A percentile compares a stretch with the other conserved stretches of the same genome.
These are phyloP conservation scores for Paraphaeosphaeria minitans DNA, from an alignment of 2,329 filamentous ascomycete genomes.

Conservation along the genomic window DNA sequence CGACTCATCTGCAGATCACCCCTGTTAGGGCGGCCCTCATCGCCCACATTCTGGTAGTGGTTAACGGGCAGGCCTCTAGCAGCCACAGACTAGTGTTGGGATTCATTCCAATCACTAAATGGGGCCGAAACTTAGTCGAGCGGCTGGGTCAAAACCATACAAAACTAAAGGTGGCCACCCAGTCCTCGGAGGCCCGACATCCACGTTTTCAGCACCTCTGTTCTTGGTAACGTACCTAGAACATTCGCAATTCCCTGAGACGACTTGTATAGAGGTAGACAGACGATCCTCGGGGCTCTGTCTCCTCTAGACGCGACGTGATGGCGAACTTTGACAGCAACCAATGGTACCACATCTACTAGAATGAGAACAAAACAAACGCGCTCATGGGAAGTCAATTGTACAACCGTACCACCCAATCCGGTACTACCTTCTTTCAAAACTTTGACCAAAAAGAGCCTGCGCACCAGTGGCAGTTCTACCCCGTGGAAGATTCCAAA, in stretches of 20 bases:
- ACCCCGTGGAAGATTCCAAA: constrained; percentile 6
- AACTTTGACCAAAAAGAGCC: neutral
- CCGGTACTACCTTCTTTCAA: constrained; percentile 9
- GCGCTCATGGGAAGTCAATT: constrained; percentile 16
- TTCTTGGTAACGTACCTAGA: neutral
- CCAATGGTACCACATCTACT: constrained; percentile 29
- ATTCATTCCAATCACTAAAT: neutral
- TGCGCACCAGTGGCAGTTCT: constrained; percentile 17
- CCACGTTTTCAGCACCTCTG: neutral
- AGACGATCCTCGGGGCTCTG: neutral
- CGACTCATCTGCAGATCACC: neutral
- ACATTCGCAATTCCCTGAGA: neutral
- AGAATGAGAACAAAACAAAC: constrained; percentile 12
- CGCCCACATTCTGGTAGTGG: neutral
- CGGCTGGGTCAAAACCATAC: neutral
- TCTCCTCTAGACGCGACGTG: neutral
- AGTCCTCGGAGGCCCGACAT: neutral
- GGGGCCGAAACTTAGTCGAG: neutral
- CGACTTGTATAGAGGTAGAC: neutral
- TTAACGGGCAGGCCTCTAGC: too few relatives aligned
- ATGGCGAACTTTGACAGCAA: constrained; percentile 19
- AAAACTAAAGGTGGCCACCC: neutral
- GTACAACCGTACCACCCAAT: neutral
- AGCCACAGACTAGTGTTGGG: neutral
- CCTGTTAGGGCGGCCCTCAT: neutral